Evolutionary conservation across 73 alveolate genomes (phyloP), one percentile per base, ranked within the genome.

Genomic region (Paramecium sonneborni): DNA sequence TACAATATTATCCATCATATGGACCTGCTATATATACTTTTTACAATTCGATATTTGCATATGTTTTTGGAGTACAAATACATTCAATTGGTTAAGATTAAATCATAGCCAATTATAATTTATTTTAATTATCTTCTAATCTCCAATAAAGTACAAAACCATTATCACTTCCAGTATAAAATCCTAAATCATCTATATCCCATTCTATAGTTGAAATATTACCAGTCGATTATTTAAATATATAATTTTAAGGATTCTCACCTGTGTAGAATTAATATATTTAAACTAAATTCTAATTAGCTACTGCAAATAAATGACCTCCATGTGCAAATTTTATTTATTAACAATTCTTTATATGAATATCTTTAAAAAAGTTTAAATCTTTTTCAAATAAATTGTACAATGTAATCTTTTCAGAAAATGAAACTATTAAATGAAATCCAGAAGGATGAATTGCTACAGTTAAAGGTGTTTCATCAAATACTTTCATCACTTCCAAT

Each of bases 401-500:
- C 68, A 98, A 95, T 69, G 93, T 88, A 35, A 97, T 97, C 92
- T 97, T 97, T 72, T 97, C 99, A 88, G 96, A 96, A 20, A 98
- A 94, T 14, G 97, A 96, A 14, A 95, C 98, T 34, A 97, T 95
- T 43, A 98, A 94, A 92, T 97, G 99, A 96, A 97, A 97, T n/a
- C 99, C 99, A 91, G 98, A 95, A 11, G 99, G 99, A 95, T 97
- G 99, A 86, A 96, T 96, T 23, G 99, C 98, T 15, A 97, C 97
- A 32, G 99, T 95, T 52, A 85, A 92, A 35, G 97, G 95, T 92
- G 97, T 97, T n/a, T n/a, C n/a, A 92, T 97, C 98, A 21, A 95
- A 97, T 85, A 93, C 87, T 70, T 95, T 94, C 84, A 96, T 94
- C 14, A 97, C 95, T 62, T 97, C 99, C 69, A 97, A 96, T 23